Evolutionary conservation across 495 filamentous ascomycete genomes (phyloP).

Genomic region (Xylaria cubensis): DNA sequence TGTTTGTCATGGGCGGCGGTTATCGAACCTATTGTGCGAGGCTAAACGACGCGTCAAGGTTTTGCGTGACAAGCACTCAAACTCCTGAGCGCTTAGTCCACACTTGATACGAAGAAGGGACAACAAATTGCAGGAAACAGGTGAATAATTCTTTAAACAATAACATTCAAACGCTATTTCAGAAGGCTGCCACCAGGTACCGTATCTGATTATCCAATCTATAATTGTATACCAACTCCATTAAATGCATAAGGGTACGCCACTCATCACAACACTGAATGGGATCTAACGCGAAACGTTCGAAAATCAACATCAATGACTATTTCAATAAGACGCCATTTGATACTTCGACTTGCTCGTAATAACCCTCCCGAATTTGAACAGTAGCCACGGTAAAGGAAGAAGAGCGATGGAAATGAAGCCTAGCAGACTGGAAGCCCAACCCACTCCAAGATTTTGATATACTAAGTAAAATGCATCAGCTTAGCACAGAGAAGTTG

Average conservation of each 20-base stretch:
- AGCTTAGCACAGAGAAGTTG: background rate
- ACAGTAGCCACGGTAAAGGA: slow-evolving; percentile 64
- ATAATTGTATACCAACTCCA: background rate
- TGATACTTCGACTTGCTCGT: slow-evolving; percentile 54
- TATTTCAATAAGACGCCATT: slow-evolving; percentile 28
- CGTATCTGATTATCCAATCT: background rate
- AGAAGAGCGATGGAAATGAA: slow-evolving; percentile 65
- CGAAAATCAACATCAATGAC: background rate
- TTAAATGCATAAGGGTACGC: background rate
- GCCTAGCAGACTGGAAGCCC: slow-evolving; percentile 66
- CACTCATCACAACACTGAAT: background rate
- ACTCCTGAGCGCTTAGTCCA: background rate
- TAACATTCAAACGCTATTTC: background rate
- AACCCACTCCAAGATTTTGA: slow-evolving; percentile 59
- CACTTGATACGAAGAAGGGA: background rate
- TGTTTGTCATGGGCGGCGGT: background rate
- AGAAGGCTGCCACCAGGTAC: background rate
- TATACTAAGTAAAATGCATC: slow-evolving; percentile 54
- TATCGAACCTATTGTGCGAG: background rate
- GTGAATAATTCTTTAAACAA: background rate
- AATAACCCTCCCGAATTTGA: slow-evolving; percentile 56
- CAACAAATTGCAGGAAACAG: background rate
- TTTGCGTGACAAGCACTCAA: background rate
- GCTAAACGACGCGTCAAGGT: background rate
- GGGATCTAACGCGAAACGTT: background rate